phyloP scores from a whole-genome alignment of 2,329 filamentous ascomycete genomes.

The Teratosphaeria destructans region DNA sequence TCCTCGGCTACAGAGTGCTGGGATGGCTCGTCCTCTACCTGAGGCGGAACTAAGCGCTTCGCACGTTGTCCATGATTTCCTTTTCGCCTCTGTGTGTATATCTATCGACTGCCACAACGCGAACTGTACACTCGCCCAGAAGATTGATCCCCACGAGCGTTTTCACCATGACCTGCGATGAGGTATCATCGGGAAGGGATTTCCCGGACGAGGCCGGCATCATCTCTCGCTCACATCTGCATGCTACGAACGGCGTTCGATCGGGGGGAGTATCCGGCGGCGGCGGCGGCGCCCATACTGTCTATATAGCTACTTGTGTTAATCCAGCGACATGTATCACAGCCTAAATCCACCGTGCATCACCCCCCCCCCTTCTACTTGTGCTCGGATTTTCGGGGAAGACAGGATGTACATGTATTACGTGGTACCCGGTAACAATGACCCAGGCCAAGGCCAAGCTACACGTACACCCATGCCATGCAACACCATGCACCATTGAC shows the following conservation, averaged over 20 bases:
- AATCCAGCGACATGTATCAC: neutral
- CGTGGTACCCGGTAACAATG: neutral
- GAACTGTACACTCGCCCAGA: neutral
- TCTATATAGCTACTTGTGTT: neutral
- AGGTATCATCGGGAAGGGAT: neutral
- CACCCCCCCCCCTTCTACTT: neutral
- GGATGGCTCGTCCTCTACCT: constrained; percentile 52
- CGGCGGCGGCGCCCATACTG: neutral
- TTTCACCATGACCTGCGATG: neutral
- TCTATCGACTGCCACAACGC: neutral
- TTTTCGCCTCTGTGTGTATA: neutral
- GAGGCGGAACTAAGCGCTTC: constrained; percentile 12
- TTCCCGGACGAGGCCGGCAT: neutral
- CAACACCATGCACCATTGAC: neutral
- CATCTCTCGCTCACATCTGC: neutral
- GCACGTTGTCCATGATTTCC: neutral
- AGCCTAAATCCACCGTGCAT: neutral
- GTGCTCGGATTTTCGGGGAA: neutral
- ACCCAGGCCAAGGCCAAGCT: neutral
- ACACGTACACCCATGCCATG: neutral
- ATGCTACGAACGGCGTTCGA: neutral
- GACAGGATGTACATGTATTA: neutral
- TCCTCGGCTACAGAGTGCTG: constrained; percentile 59
- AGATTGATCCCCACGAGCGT: neutral
- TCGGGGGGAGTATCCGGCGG: neutral